Conservation (phyloP, 768 basidiomycete species). For the Termitomyces titanicus region DNA sequence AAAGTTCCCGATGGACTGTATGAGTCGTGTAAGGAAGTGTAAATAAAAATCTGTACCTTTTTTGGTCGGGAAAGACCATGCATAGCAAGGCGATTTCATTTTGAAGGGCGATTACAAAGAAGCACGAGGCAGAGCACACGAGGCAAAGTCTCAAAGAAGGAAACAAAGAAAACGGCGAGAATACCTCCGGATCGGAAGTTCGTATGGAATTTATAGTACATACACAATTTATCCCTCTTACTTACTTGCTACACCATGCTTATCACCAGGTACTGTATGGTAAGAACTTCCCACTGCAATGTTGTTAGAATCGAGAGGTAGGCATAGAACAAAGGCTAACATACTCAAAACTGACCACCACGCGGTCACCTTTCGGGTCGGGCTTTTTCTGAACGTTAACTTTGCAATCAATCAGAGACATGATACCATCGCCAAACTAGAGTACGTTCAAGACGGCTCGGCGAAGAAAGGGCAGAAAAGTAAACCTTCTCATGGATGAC, state of each 20-base stretch:
- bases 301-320: conserved; percentile 3
- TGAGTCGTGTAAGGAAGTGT: too few species aligned
- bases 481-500: conserved; percentile 73
- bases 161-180: background rate
- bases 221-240: background rate
- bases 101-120: too few species aligned
- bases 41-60: too few species aligned
- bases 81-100: too few species aligned
- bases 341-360: conserved; percentile 77
- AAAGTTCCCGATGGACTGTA: too few species aligned
- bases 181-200: too few species aligned
- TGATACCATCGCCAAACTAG: conserved; percentile 84
- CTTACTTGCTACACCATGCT: background rate
- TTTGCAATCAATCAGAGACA: conserved; percentile 87
- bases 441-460: background rate
- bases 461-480: background rate
- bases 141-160: background rate
- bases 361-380: conserved; percentile 77
- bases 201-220: too few species aligned
- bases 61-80: too few species aligned
- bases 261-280: conserved; percentile 67
- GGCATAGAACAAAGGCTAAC: conserved; percentile 22
- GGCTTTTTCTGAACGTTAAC: conserved; percentile 64
- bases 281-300: conserved; percentile 68
- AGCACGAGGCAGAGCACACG: background rate